Percentiles rank a stretch among this genome's conserved stretches.
Conservation (phyloP, 192 early-diverging fungal genomes). For the Coemansia sp. region DNA sequence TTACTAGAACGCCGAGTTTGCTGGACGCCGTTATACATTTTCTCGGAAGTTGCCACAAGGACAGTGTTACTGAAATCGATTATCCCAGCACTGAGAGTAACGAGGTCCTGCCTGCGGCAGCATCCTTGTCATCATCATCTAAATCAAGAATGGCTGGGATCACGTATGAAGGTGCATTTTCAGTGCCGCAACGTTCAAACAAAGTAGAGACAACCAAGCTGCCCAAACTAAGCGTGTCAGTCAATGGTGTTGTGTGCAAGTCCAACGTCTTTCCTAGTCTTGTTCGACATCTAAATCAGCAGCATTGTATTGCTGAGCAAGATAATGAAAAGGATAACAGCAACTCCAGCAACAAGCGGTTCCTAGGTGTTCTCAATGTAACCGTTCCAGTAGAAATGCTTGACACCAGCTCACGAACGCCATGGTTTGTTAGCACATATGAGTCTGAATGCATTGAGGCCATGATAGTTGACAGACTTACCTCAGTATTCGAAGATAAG, state of each 20-base stretch:
- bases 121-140: neutral
- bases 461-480: constrained; percentile 5
- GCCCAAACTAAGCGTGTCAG: constrained; percentile 10
- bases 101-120: neutral
- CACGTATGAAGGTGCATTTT: constrained; percentile 27
- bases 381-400: constrained; percentile 14
- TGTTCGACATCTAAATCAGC: neutral
- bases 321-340: neutral
- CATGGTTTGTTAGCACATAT: constrained; percentile 13
- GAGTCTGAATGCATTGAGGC: constrained; percentile 16
- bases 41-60: neutral
- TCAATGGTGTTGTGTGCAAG: constrained; percentile 18
- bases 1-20: too few species aligned
- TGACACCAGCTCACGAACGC: constrained; percentile 17
- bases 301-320: neutral
- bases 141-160: neutral
- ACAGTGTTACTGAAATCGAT: neutral
- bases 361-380: constrained; percentile 26
- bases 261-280: constrained; percentile 16
- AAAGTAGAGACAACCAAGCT: constrained; percentile 1
- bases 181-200: neutral
- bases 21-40: constrained; percentile 1
- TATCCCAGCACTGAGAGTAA: neutral
- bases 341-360: neutral
- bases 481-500: too few species aligned